A percentile compares a stretch with the other conserved stretches of the same genome.
These are phyloP conservation scores for Arthromyces matolae DNA, from an alignment of 768 basidiomycete genomes.

Conservation along the genomic window DNA sequence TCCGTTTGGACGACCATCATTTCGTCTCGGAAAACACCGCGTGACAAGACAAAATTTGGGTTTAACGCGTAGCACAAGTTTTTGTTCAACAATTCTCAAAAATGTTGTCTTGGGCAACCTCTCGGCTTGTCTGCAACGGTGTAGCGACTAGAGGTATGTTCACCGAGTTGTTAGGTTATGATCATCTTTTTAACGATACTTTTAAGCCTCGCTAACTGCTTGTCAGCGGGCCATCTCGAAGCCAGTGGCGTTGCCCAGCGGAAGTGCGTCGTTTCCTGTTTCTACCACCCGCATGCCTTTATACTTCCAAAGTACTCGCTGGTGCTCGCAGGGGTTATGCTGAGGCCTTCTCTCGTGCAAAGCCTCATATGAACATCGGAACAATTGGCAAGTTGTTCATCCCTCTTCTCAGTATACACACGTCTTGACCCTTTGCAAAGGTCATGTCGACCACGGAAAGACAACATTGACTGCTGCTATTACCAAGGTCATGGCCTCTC, in stretches of 20 bases:
- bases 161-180: background rate
- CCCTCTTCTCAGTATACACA: background rate
- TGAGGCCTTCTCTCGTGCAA: constrained; percentile 69
- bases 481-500: constrained; percentile 83
- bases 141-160: constrained; percentile 43
- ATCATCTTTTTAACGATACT: constrained; percentile 1
- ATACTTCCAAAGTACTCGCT: constrained; percentile 18
- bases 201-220: constrained; percentile 25
- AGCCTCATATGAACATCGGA: constrained; percentile 94
- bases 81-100: constrained; percentile 21
- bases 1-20: constrained; percentile 11
- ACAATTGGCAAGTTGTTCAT: constrained; percentile 65
- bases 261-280: constrained; percentile 26
- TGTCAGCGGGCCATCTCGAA: constrained; percentile 34
- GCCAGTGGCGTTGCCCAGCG: constrained; percentile 20
- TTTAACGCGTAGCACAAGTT: background rate
- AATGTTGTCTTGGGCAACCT: constrained; percentile 52
- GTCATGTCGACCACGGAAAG: constrained; percentile 98
- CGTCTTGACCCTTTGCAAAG: constrained; percentile 30
- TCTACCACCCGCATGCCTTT: background rate
- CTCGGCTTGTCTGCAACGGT: constrained; percentile 46
- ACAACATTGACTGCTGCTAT: constrained; percentile 95
- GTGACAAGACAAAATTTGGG: constrained; percentile 19
- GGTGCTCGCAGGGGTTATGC: constrained; percentile 70
- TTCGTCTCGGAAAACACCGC: constrained; percentile 22